Percentiles rank a stretch among this genome's conserved stretches.
Evolutionary conservation across 2,329 filamentous ascomycete species (phyloP).

Genomic region (Mycosphaerella arachidis): DNA sequence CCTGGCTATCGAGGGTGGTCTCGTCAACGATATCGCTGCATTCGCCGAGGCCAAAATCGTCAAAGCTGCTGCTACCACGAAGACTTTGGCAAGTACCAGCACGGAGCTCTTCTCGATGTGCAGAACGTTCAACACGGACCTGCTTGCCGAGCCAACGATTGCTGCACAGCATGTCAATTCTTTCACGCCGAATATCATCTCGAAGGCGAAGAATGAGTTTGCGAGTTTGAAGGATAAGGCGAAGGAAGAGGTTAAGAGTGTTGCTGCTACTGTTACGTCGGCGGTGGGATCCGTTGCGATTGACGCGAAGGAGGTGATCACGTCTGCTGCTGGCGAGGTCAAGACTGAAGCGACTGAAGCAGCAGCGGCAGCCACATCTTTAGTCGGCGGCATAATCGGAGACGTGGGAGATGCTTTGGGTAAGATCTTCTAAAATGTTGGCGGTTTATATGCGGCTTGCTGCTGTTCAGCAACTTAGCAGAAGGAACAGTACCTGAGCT

Average conservation of each 20-base stretch:
- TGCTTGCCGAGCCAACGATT: neutral
- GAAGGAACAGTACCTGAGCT: too few relatives aligned
- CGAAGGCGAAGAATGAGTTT: neutral
- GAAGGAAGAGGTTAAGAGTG: neutral
- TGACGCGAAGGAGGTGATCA: neutral
- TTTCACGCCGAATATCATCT: neutral
- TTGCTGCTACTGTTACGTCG: neutral
- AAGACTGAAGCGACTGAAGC: neutral
- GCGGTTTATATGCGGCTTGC: too few relatives aligned
- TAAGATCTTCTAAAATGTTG: too few relatives aligned
- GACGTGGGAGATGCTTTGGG: too few relatives aligned
- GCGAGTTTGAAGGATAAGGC: neutral
- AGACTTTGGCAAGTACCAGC: slow-evolving; percentile 12
- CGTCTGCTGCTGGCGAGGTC: neutral
- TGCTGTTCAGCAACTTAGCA: too few relatives aligned
- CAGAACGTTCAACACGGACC: slow-evolving; percentile 27
- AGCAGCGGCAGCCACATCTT: neutral
- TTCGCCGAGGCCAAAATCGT: neutral
- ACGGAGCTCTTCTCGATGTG: slow-evolving; percentile 23
- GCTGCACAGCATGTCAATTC: neutral
- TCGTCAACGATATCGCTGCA: neutral
- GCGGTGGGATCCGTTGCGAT: neutral
- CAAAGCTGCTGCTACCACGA: neutral
- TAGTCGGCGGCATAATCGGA: too few relatives aligned
- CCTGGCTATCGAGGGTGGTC: neutral